A percentile compares a stretch with the other conserved stretches of the same genome.
Evolutionary conservation across 305 asterid species (phyloP).

Genomic region (Fraxinus sp.): DNA sequence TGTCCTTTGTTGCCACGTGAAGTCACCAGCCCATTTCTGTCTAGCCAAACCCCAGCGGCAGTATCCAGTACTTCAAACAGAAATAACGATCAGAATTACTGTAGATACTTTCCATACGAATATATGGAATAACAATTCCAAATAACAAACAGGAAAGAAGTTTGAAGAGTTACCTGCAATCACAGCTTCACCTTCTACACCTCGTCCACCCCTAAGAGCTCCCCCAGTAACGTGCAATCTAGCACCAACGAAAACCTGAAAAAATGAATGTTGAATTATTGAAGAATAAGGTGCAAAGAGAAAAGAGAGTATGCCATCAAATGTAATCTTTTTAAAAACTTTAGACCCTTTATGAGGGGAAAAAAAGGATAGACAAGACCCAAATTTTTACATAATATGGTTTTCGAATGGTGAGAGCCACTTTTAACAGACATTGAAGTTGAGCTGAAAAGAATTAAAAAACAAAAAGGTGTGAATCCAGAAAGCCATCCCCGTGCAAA

Average conservation of each 20-base stretch:
- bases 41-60: constrained; percentile 65
- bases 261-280: constrained; percentile 15
- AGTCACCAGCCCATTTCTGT: constrained; percentile 47
- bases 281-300: constrained; percentile 20
- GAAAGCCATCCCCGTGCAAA: neutral
- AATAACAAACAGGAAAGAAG: constrained; percentile 21
- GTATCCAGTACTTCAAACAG: constrained; percentile 49
- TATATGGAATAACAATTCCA: constrained; percentile 6
- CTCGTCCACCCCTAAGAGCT: constrained; percentile 93
- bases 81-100: constrained; percentile 23
- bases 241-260: constrained; percentile 97
- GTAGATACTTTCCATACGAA: constrained; percentile 20
- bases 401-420: neutral
- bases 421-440: neutral
- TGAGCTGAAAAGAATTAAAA: neutral
- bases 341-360: neutral
- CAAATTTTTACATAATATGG: neutral
- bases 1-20: constrained; percentile 40
- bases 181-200: constrained; percentile 90
- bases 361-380: neutral
- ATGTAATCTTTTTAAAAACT: neutral
- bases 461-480: neutral
- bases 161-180: constrained; percentile 58
- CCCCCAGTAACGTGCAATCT: constrained; percentile 99
- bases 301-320: neutral